Conservation (phyloP, 1,284 basidiomycete species). For the Ustilago sp. region DNA sequence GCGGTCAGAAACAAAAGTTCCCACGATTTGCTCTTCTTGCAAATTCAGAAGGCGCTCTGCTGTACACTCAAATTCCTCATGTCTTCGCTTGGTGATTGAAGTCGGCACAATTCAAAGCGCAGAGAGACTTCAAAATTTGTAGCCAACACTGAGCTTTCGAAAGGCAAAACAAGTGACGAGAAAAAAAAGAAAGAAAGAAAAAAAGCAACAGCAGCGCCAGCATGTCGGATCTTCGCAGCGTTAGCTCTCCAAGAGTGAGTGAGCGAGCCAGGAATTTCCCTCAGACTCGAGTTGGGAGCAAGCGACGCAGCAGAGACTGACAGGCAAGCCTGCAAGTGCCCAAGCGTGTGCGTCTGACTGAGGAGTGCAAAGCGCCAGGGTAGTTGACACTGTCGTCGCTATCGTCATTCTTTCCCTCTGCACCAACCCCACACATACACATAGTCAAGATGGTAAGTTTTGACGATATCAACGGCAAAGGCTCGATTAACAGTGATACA, state of each 20-base stretch:
- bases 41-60: constrained; percentile 8
- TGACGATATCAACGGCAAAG: constrained; percentile 15
- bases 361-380: not conserved
- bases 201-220: constrained; percentile 12
- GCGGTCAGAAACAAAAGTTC: constrained; percentile 22
- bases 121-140: not conserved
- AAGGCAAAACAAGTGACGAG: not conserved
- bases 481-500: constrained; percentile 21
- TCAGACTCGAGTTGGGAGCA: not conserved
- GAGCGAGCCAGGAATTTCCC: not conserved
- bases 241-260: not conserved
- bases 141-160: not conserved
- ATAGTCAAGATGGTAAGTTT: constrained; percentile 56
- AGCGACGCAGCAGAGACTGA: not conserved
- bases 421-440: constrained; percentile 50
- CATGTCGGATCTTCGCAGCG: constrained; percentile 7
- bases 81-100: not conserved
- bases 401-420: constrained; percentile 34
- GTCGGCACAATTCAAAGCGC: not conserved
- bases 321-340: constrained; percentile 2
- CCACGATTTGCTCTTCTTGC: constrained; percentile 10
- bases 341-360: not conserved
- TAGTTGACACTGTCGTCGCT: constrained; percentile 30
- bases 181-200: no score
- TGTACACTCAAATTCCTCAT: not conserved